Evolutionary conservation across 305 asterid genomes (phyloP), one percentile per base, ranked within the genome.

Genomic region (Ilex paraguariensis): DNA sequence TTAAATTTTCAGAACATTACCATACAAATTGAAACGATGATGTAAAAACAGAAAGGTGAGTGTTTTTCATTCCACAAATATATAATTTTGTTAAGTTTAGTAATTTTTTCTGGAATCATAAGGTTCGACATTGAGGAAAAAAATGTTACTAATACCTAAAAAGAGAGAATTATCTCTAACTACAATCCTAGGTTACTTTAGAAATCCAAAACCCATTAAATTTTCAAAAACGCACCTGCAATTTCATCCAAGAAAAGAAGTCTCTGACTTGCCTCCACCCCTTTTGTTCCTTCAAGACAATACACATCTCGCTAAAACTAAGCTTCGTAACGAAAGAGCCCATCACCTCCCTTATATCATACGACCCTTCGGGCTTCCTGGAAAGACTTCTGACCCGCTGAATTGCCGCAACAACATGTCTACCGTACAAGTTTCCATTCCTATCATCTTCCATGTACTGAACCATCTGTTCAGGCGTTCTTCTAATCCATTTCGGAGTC

Each of bases 231-330:
- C 31, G 21, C 56, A 88, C 98, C 98, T 92, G 97, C 86, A 92
- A 75, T 72, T 85, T 92, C 98, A 92, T 92, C 98, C 98, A 92
- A 42, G 54, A 77, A 67, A 92, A 92, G 63, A 92, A 89, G 58
- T 92, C 97, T 44, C 96, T 77, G 31, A 90, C 98, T 80, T 82
- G 96, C 67, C 90, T 85, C 98, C 98, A 92, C 39, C 82, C 84
- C 74, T 67, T 87, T 74, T 79, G 98, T 77, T 92, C 98, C 82
- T 89, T 92, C 82, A 92, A 75, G 56, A 92, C 98, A 65, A 82
- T 78, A 66, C 96, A 89, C 98, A 89, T 92, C 67, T 92, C 98
- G 62, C 91, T 82, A 45, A 84, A 89, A 66, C 76, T 89, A 68
- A 92, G 95, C 83, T 89, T 84, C 0, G 97, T 74, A 39, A 92